Evolutionary conservation across 2,329 filamentous ascomycete species (phyloP), one percentile per base, ranked within the genome.

Genomic region (Tolypocladium tropicale): DNA sequence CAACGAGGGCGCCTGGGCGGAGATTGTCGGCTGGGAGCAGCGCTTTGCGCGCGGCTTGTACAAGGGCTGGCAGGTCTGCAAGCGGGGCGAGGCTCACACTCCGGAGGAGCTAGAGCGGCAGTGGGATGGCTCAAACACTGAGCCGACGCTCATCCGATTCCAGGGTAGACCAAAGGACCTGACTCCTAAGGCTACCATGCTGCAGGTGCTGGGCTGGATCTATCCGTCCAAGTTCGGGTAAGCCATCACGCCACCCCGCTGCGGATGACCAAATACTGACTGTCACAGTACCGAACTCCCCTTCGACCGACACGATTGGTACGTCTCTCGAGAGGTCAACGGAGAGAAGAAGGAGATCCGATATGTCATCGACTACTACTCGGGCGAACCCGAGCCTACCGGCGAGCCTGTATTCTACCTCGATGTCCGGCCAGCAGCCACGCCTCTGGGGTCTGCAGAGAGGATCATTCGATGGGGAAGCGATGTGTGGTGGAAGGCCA

Each of bases 221-320:
- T 95, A 89, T 69, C 94, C 94, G 1, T 76, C 81, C 58, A 86
- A 85, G 65, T 99, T 89, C 73, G 87, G 76, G 86, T 90, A 71
- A 68, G 84, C 75, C 1, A 10, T 30, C 6, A n/a, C 25, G 14
- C 3, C 10, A 28, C 46, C 10, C 18, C 46, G 10, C 46, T 2
- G 18, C 32, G 28, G 21, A 50, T 21, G 23, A 25, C 7, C 6
- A 2, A 18, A 18, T 4, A 23, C 52, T 54, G 57, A 59, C 58
- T 53, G 55, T 34, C 54, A 36, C 60, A 90, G 87, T 6, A 85
- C 86, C 9, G 86, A 90, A 54, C 88, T 90, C 12, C 94, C 94
- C 1, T 99, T 99, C 65, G 94, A 99, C 72, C 84, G 94, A 59
- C 94, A 99, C 70, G 94, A 99, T 70, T 99, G 94, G 94, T 97